Base-by-base conservation (phyloP, 345 rosid genomes). In the Angophora floribunda region DNA sequence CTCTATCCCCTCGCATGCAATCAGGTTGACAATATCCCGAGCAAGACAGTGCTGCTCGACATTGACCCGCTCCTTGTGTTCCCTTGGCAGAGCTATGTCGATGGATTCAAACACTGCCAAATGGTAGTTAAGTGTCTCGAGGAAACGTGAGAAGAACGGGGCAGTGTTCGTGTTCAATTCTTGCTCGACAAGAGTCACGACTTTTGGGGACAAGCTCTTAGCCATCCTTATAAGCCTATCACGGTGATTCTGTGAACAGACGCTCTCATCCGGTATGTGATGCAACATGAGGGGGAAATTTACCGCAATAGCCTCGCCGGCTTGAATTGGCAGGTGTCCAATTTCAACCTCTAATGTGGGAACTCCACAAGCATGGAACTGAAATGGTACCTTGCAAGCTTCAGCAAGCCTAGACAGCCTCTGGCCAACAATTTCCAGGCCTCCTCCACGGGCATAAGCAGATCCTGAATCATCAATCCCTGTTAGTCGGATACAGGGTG, bases 41-140 rank as follows among this genome's bases (percentile, higher is more conserved):
- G 99, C 99, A 79, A 97, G 95, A 87, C 99, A 97, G 89, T 97
- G 99, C 91, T 97, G 99, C 93, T 97, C 99, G 2, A 96, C 95
- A 10, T 92, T 94, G 91, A 97, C 91, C 85, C 99, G 93, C 85
- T 96, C 98, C 95, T 93, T 97, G 93, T 94, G 94, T 52, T 96
- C 95, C 91, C 99, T 93, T 11, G 97, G 95, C 4, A 97, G 94
- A 57, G 93, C 92, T 86, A 93, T 91, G 85, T 97, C 99, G 1
- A 97, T 89, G 0, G 99, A 97, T 84, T 97, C 99, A 17, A 97
- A 97, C 47, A 96, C 90, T 8, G 99, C 95, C 51, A 89, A 70
- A 91, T 95, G 93, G 90, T 96, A 93, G 92, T 95, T 94, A 90
- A 96, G 92, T 14, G 98, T 93, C 91, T 95, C 98, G 0, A 92